Evolutionary conservation across 2,329 filamentous ascomycete species (phyloP).

Genomic region (Trichoderma koningiopsis): DNA sequence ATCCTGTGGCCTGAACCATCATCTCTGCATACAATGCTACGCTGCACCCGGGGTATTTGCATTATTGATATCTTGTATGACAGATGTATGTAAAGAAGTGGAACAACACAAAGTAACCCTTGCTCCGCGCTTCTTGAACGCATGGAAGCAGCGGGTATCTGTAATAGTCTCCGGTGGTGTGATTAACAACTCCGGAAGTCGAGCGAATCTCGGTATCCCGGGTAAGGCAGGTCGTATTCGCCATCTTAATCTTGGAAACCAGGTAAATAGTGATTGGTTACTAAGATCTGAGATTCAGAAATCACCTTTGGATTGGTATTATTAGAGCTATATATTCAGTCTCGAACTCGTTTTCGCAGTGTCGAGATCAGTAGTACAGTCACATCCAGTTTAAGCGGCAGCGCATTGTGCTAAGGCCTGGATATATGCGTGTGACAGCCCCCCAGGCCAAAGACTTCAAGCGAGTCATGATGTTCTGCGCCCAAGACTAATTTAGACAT

Average conservation of each 20-base stretch:
- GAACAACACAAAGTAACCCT: background rate
- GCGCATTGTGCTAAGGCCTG: background rate
- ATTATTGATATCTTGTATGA: background rate
- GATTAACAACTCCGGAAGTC: background rate
- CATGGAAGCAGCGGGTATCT: background rate
- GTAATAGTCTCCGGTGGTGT: slow-evolving; percentile 1
- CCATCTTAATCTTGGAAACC: background rate
- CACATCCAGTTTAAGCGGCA: no score
- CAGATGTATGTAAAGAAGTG: background rate
- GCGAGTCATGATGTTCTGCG: background rate
- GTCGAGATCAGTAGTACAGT: background rate
- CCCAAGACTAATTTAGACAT: background rate
- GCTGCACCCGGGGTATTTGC: background rate
- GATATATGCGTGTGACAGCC: background rate
- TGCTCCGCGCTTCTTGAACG: background rate
- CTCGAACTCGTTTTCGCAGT: background rate
- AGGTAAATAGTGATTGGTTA: background rate
- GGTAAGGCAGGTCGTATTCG: background rate
- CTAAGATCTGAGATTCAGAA: background rate
- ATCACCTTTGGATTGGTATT: background rate
- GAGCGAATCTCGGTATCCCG: background rate
- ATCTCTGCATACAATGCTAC: background rate
- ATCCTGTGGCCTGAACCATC: background rate
- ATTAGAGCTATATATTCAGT: background rate
- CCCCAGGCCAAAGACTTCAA: background rate